Conservation (phyloP, 2,329 filamentous ascomycete genomes). For the Daldinia sp. region DNA sequence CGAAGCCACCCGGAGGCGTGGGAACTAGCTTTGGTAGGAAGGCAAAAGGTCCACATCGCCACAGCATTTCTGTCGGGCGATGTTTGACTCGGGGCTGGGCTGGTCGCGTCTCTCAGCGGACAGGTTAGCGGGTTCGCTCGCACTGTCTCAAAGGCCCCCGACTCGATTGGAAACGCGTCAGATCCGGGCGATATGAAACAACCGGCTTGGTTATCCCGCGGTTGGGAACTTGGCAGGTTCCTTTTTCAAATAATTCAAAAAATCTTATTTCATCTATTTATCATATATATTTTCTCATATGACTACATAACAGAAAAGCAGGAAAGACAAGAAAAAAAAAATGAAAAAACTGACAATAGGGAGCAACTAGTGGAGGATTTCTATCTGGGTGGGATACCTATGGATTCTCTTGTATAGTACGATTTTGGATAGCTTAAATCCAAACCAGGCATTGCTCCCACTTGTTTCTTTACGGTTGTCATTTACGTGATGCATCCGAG, state of each 20-base stretch:
- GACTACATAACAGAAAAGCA: neutral
- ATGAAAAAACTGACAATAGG: slow-evolving; percentile 42
- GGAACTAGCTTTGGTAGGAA: slow-evolving; percentile 42
- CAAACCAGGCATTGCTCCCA: slow-evolving; percentile 47
- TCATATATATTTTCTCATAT: neutral
- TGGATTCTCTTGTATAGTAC: slow-evolving; percentile 43
- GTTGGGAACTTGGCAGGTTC: slow-evolving; percentile 21
- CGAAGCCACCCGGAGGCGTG: slow-evolving; percentile 42
- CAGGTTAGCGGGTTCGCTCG: slow-evolving; percentile 41
- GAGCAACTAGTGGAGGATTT: slow-evolving; percentile 48
- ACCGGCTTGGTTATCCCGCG: slow-evolving; percentile 15
- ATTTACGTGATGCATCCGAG: too few species aligned
- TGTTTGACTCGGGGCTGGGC: slow-evolving; percentile 51
- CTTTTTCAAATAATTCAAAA: neutral
- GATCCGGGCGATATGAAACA: slow-evolving; percentile 29
- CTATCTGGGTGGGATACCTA: slow-evolving; percentile 45
- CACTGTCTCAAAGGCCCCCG: slow-evolving; percentile 50
- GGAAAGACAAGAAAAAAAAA: slow-evolving; percentile 22
- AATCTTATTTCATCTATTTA: neutral
- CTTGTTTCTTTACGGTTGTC: neutral
- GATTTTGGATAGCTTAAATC: slow-evolving; percentile 48
- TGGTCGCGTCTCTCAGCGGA: slow-evolving; percentile 59
- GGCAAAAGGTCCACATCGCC: slow-evolving; percentile 30
- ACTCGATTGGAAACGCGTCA: slow-evolving; percentile 45
- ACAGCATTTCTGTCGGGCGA: neutral